Evolutionary conservation across 208 protist species (phyloP), one percentile per base, ranked within the genome.

Genomic region (Leishmania guyanensis): DNA sequence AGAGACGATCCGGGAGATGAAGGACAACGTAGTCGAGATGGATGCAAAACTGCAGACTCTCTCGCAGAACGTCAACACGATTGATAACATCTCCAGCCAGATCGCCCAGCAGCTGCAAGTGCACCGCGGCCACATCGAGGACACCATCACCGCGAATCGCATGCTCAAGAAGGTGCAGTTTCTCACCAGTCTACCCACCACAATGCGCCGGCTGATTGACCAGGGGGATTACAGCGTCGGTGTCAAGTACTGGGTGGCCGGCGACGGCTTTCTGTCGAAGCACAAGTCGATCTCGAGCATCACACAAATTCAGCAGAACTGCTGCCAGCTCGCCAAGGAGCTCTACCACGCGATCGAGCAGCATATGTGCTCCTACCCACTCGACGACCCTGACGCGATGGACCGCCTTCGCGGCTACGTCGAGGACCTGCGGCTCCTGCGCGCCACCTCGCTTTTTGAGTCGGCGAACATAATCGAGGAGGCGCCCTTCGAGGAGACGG

Each of bases 1-100:
- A 5, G 98, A 99, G 81, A 99, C 98, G n/a, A 99, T 99, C 75
- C 93, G 94, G 54, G 93, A 97, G 71, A 97, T 99, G 95, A 89
- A 92, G 53, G 86, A 91, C 76, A 95, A 94, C 83, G 89, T 98
- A n/a, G 92, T 87, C 4, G 91, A 95, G 87, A 97, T 98, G 96
- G 96, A 97, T 75, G 79, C 89, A 9, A 95, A 95, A 81, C 82
- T 98, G 72, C 87, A 93, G 56, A 88, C 90, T 5, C 88, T 98
- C n/a, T 89, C 90, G 46, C 72, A 75, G 76, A 96, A 94, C 81
- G 92, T 98, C 70, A 81, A 84, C 43, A 86, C 85, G 36, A 94
- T 96, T n/a, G 92, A 96, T 77, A 69, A 36, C 29, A 83, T 95
- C n/a, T 93, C 92, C 26, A 85, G 87, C 17, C 80, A 84, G 51